Percentiles rank a stretch among this genome's conserved stretches.
Evolutionary conservation across 2,329 filamentous ascomycete species (phyloP).

Genomic region (Elsinoe fawcettii): DNA sequence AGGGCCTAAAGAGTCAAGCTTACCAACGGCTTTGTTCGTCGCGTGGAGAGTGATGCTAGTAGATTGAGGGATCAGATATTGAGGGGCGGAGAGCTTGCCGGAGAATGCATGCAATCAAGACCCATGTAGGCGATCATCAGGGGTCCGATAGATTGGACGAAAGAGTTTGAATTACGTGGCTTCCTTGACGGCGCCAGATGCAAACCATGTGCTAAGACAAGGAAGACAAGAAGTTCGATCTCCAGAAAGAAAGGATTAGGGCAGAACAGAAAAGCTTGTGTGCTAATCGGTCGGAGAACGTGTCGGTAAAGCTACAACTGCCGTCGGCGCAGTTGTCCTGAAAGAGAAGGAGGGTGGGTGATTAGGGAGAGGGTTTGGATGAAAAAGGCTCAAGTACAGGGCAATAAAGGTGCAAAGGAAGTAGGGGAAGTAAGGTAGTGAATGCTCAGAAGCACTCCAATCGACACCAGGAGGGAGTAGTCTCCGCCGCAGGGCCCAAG

Average conservation of each 20-base stretch:
- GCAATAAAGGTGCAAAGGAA: background rate
- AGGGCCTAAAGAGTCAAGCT: constrained; percentile 3
- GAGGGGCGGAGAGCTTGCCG: constrained; percentile 11
- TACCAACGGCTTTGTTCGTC: background rate
- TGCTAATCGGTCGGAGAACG: constrained; percentile 6
- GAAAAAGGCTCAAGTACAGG: background rate
- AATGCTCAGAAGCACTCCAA: constrained; percentile 2
- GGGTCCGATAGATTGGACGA: background rate
- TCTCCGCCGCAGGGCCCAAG: constrained; percentile 12
- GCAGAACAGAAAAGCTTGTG: constrained; percentile 8
- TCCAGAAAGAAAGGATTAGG: constrained; percentile 2
- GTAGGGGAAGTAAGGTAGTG: background rate
- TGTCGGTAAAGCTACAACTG: constrained; percentile 10
- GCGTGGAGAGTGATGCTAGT: background rate
- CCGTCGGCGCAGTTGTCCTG: background rate
- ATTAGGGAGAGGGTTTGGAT: background rate
- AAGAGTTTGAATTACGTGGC: constrained; percentile 7
- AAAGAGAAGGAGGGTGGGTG: background rate
- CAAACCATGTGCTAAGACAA: background rate
- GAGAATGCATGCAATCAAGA: constrained; percentile 5
- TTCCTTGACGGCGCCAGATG: background rate
- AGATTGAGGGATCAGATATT: constrained; percentile 5
- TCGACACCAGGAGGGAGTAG: background rate
- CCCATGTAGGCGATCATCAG: constrained; percentile 8
- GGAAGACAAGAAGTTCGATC: constrained; percentile 7